Evolutionary conservation across 495 filamentous ascomycete genomes (phyloP).

Genomic region (Chaetomidium leptoderma): DNA sequence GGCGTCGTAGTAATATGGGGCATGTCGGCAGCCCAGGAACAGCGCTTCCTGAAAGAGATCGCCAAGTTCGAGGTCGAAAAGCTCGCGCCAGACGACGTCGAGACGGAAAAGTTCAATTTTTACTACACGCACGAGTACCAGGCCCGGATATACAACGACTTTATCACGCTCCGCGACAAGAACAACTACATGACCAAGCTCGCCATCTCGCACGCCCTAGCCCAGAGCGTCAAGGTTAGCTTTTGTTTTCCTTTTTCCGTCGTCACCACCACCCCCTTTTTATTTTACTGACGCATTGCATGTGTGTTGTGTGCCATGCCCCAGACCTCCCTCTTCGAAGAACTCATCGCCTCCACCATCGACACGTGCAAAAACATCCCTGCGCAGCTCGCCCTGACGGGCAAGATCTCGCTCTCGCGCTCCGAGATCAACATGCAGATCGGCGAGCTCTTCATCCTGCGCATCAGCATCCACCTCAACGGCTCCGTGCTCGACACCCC

Average conservation of each 20-base stretch:
- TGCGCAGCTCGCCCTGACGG: constrained; percentile 81
- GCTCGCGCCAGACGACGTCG: constrained; percentile 77
- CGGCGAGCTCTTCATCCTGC: constrained; percentile 91
- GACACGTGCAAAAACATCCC: constrained; percentile 85
- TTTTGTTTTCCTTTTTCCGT: too few relatives aligned
- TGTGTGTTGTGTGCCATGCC: too few relatives aligned
- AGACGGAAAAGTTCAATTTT: constrained; percentile 97
- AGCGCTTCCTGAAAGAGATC: constrained; percentile 85
- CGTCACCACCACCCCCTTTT: not conserved
- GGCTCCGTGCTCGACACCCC: constrained; percentile 95
- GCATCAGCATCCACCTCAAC: constrained; percentile 97
- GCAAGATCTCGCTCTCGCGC: constrained; percentile 78
- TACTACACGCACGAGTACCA: constrained; percentile 98
- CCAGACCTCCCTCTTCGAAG: constrained; percentile 94
- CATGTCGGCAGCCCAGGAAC: constrained; percentile 81
- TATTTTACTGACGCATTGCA: constrained; percentile 4
- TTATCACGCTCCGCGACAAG: constrained; percentile 88
- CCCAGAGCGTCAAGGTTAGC: constrained; percentile 83
- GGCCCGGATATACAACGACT: constrained; percentile 97
- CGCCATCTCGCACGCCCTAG: constrained; percentile 89
- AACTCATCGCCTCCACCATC: constrained; percentile 89
- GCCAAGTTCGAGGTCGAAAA: constrained; percentile 94
- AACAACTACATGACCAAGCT: constrained; percentile 97
- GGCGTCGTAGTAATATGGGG: constrained; percentile 99
- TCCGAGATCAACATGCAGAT: constrained; percentile 97